These are phyloP conservation scores for Debaryomyces fabryi DNA, from an alignment of 1,139 yeast genomes.

Conservation along the genomic window DNA sequence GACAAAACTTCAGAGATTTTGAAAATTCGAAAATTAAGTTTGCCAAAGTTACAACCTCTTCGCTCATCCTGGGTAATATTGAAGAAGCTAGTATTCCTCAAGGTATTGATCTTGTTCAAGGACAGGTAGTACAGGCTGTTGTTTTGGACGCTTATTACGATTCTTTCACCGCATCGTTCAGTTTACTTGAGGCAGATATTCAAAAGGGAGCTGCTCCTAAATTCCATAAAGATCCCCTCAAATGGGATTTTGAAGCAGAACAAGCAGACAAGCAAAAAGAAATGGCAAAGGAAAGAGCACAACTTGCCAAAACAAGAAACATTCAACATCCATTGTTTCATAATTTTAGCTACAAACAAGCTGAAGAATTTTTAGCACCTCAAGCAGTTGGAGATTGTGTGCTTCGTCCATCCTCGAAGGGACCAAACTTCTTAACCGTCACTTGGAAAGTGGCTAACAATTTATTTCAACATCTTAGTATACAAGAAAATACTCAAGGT, in stretches of 20 bases:
- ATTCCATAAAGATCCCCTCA: slow-evolving; percentile 58
- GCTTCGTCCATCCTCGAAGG: slow-evolving; percentile 91
- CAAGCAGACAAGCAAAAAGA: slow-evolving; percentile 63
- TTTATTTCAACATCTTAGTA: slow-evolving; percentile 88
- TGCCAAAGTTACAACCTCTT: slow-evolving; percentile 67
- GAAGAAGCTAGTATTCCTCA: slow-evolving; percentile 68
- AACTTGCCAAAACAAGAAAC: slow-evolving; percentile 61
- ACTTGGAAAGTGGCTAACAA: slow-evolving; percentile 97
- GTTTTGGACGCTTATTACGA: slow-evolving; percentile 71
- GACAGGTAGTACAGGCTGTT: slow-evolving; percentile 87
- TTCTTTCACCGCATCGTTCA: slow-evolving; percentile 71
- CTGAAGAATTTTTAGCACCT: slow-evolving; percentile 91
- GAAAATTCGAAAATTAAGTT: slow-evolving; percentile 41
- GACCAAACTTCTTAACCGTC: slow-evolving; percentile 82
- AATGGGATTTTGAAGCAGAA: slow-evolving; percentile 88
- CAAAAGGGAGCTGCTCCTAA: slow-evolving; percentile 55
- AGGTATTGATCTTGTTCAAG: slow-evolving; percentile 51
- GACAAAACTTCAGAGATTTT: slow-evolving; percentile 44
- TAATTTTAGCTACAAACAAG: slow-evolving; percentile 81
- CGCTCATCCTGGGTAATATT: slow-evolving; percentile 74
- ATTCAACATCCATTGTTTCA: slow-evolving; percentile 92
- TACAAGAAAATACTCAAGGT: slow-evolving; percentile 64
- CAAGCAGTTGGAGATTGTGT: slow-evolving; percentile 90
- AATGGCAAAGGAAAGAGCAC: slow-evolving; percentile 58
- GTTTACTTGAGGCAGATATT: slow-evolving; percentile 69